phyloP scores from a whole-genome alignment of 2,329 filamentous ascomycete genomes.

The Xylaria sp. region DNA sequence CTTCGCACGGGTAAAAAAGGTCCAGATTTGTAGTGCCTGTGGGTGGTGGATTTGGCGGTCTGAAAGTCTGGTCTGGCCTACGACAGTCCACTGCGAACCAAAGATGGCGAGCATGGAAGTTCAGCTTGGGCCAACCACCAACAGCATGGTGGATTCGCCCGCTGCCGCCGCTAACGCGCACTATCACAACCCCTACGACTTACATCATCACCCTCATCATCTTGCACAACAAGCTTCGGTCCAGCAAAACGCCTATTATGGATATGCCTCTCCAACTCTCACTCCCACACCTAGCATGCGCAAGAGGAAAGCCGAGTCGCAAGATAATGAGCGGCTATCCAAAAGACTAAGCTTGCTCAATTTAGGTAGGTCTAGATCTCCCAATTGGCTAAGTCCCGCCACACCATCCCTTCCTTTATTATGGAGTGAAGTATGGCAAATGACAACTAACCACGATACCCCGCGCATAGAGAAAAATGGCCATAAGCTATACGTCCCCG shows the following conservation, averaged over 20 bases:
- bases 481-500: conserved; percentile 72
- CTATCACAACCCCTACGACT: conserved; percentile 34
- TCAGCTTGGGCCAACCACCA: conserved; percentile 41
- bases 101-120: conserved; percentile 42
- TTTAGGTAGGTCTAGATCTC: conserved; percentile 68
- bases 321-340: conserved; percentile 78
- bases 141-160: conserved; percentile 35
- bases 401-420: conserved; percentile 18
- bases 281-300: conserved; percentile 51
- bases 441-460: conserved; percentile 43
- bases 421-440: conserved; percentile 41
- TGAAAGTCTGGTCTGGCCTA: neutral
- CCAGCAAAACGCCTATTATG: conserved; percentile 21
- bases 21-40: conserved; percentile 3
- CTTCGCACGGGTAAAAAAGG: conserved; percentile 28
- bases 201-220: conserved; percentile 28
- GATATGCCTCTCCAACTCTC: conserved; percentile 39
- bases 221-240: conserved; percentile 2
- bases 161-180: conserved; percentile 24
- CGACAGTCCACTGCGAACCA: neutral
- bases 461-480: conserved; percentile 67
- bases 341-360: conserved; percentile 87
- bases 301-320: conserved; percentile 71
- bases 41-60: neutral
- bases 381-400: neutral